phyloP scores from a whole-genome alignment of 208 protist genomes.

The Leishmania lainsoni region DNA sequence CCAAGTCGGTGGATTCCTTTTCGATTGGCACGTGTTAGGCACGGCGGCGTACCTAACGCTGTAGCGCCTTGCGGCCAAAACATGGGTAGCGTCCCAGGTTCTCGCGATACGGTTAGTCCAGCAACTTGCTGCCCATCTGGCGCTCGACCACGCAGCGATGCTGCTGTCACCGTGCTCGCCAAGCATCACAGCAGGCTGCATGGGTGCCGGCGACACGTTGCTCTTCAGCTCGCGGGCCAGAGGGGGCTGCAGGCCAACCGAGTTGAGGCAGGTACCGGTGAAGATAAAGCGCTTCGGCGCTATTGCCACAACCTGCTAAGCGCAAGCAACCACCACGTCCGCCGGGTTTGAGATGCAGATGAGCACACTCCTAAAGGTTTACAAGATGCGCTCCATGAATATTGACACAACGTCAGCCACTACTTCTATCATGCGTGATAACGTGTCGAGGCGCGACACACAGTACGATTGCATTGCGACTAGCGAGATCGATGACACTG shows the following conservation, averaged over 20 bases:
- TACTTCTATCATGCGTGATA: conserved; percentile 45
- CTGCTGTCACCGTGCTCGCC: conserved; percentile 57
- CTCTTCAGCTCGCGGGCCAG: conserved; percentile 33
- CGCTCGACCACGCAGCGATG: conserved; percentile 49
- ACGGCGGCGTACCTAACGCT: conserved; percentile 45
- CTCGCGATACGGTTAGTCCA: conserved; percentile 43
- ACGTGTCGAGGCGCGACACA: conserved; percentile 41
- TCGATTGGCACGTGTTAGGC: conserved; percentile 47
- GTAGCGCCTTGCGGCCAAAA: conserved; percentile 41
- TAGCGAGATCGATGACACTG: conserved; percentile 30
- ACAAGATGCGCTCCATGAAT: conserved; percentile 34
- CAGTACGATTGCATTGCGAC: conserved; percentile 45
- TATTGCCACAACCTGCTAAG: conserved; percentile 41
- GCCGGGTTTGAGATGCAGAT: conserved; percentile 55
- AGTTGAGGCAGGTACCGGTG: conserved; percentile 53
- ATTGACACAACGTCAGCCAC: conserved; percentile 34
- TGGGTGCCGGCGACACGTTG: conserved; percentile 38
- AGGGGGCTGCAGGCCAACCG: conserved; percentile 41
- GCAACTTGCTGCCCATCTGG: conserved; percentile 39
- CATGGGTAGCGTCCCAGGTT: conserved; percentile 41
- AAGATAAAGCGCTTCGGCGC: conserved; percentile 46
- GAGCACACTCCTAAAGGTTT: conserved; percentile 41
- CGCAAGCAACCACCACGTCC: conserved; percentile 43
- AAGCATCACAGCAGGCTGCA: conserved; percentile 56
- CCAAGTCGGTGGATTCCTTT: conserved; percentile 58